Percentiles rank a stretch among this genome's conserved stretches.
Conservation (phyloP, 495 filamentous ascomycete genomes). For the Penicillium manginii region DNA sequence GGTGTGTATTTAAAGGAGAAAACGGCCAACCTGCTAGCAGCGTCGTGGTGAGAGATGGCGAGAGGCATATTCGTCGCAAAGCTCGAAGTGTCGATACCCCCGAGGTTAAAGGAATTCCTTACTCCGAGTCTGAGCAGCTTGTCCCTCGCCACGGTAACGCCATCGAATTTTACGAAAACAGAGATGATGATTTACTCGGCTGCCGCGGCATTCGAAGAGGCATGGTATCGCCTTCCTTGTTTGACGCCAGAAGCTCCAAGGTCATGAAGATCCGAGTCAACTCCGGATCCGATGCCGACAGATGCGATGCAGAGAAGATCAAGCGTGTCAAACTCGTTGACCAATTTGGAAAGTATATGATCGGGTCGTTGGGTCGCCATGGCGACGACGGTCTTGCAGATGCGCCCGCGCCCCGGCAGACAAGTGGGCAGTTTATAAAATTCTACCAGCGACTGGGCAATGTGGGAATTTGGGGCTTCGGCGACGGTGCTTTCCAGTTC, state of each 20-base stretch:
- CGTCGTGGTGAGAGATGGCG: conserved; percentile 68
- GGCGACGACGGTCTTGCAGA: conserved; percentile 45
- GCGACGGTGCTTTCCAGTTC: conserved; percentile 87
- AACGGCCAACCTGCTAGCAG: conserved; percentile 64
- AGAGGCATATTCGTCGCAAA: conserved; percentile 51
- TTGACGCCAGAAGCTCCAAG: conserved; percentile 43
- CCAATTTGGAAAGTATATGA: conserved; percentile 96
- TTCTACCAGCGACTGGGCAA: conserved; percentile 90
- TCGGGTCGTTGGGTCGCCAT: conserved; percentile 57
- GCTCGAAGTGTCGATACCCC: conserved; percentile 60
- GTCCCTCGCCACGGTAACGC: conserved; percentile 63
- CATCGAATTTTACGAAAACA: conserved; percentile 84
- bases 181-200: conserved; percentile 49
- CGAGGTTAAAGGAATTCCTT: conserved; percentile 55
- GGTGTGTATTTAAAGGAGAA: conserved; percentile 74
- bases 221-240: conserved; percentile 62
- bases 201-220: conserved; percentile 64
- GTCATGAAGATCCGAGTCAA: conserved; percentile 52
- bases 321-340: conserved; percentile 80
- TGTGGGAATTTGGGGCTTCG: conserved; percentile 87
- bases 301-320: conserved; percentile 68
- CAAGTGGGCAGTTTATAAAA: conserved; percentile 67
- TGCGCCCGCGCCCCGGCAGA: conserved; percentile 34
- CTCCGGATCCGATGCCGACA: conserved; percentile 54
- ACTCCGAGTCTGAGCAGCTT: conserved; percentile 64